Evolutionary conservation across 106 monocot species (phyloP).

Genomic region (Agapanthus africanus): DNA sequence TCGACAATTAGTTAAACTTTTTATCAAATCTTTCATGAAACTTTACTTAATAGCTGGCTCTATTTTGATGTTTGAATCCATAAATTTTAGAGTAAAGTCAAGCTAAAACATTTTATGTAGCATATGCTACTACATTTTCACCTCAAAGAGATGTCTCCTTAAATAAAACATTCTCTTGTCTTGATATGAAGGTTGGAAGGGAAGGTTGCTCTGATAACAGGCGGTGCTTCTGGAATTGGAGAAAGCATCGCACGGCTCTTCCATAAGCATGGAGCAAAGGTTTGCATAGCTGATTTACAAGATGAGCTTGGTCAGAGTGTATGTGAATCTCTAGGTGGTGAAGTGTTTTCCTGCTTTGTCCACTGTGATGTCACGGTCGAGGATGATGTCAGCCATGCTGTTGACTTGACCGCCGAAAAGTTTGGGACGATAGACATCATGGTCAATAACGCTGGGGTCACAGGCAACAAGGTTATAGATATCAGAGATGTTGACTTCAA

Average conservation of each 20-base stretch:
- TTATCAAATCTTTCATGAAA: no score
- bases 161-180: no score
- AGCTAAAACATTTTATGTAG: no score
- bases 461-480: conserved; percentile 19
- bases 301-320: conserved; percentile 40
- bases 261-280: conserved; percentile 37
- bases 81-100: no score
- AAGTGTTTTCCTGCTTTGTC: conserved; percentile 32
- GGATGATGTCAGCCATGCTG: conserved; percentile 41
- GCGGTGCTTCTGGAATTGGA: conserved; percentile 58
- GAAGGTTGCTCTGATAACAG: conserved; percentile 61
- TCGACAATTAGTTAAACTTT: no score
- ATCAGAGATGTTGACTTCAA: conserved; percentile 26
- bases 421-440: conserved; percentile 68
- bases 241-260: conserved; percentile 49
- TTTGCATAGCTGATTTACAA: conserved; percentile 43
- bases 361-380: conserved; percentile 76
- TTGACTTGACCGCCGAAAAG: conserved; percentile 35
- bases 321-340: conserved; percentile 46
- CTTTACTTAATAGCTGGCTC: no score
- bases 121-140: no score
- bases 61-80: no score
- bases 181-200: conserved; percentile 36
- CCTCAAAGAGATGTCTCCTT: no score
- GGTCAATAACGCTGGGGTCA: conserved; percentile 74